These are phyloP conservation scores for Hypoxylon sp. DNA, from an alignment of 2,329 filamentous ascomycete species.

Conservation along the genomic window DNA sequence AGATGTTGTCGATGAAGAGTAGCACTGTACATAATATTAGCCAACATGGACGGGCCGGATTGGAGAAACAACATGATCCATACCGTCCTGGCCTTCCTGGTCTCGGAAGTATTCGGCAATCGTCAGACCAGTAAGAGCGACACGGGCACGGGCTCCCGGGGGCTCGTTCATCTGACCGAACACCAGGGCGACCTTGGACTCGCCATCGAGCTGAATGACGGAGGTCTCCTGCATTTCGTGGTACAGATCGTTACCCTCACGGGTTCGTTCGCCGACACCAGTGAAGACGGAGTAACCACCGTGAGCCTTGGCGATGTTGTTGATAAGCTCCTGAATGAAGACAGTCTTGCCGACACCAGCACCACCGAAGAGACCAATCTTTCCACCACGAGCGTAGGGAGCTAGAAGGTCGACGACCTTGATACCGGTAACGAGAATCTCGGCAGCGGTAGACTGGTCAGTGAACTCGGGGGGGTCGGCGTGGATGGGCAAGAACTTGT, in stretches of 20 bases:
- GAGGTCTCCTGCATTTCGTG: conserved; percentile 99
- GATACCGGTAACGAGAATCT: conserved; percentile 98
- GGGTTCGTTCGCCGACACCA: conserved; percentile 99
- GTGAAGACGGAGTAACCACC: conserved; percentile 99
- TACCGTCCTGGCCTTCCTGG: conserved; percentile 83
- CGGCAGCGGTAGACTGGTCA: conserved; percentile 95
- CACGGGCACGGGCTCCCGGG: conserved; percentile 98
- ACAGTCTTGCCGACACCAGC: conserved; percentile 99
- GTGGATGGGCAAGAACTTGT: conserved; percentile 90
- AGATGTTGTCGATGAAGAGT: conserved; percentile 99
- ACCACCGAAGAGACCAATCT: conserved; percentile 99
- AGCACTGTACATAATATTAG: conserved; percentile 66
- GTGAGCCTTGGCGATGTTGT: conserved; percentile 99
- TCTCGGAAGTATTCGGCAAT: conserved; percentile 85
- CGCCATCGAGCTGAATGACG: conserved; percentile 98
- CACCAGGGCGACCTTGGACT: conserved; percentile 98
- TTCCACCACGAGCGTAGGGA: conserved; percentile 99
- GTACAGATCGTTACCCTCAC: conserved; percentile 99
- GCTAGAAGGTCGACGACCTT: conserved; percentile 99
- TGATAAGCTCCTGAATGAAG: conserved; percentile 99
- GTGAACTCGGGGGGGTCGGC: conserved; percentile 89
- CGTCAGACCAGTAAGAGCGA: conserved; percentile 89
- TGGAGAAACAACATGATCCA: conserved; percentile 41
- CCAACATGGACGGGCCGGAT: background rate
- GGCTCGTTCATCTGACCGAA: conserved; percentile 99